phyloP scores from a whole-genome alignment of 2,329 filamentous ascomycete species.

The Escovopsis weberi region DNA sequence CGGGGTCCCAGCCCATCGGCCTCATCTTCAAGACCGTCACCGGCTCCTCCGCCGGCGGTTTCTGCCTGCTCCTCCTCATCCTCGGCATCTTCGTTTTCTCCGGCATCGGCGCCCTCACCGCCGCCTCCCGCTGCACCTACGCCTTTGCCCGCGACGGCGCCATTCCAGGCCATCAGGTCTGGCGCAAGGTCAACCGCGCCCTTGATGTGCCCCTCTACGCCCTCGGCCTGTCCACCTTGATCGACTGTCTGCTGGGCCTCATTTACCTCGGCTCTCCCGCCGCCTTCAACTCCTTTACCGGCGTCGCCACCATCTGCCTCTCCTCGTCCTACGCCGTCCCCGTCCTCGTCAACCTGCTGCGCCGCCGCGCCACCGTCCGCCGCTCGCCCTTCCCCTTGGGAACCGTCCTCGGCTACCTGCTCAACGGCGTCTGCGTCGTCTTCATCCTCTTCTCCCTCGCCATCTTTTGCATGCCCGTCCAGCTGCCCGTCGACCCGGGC shows the following conservation, averaged over 20 bases:
- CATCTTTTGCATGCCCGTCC: constrained; percentile 62
- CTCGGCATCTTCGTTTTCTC: constrained; percentile 66
- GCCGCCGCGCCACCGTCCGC: constrained; percentile 49
- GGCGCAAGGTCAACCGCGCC: constrained; percentile 48
- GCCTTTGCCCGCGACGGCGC: constrained; percentile 64
- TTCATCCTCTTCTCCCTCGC: constrained; percentile 60
- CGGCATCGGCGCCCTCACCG: constrained; percentile 59
- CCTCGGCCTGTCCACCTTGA: constrained; percentile 49
- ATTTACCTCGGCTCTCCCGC: constrained; percentile 69
- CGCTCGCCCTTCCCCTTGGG: constrained; percentile 56
- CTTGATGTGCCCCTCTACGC: constrained; percentile 59
- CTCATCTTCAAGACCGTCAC: constrained; percentile 63
- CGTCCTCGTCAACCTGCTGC: constrained; percentile 55
- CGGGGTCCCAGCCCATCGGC: constrained; percentile 63
- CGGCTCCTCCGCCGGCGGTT: constrained; percentile 56
- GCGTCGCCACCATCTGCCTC: constrained; percentile 66
- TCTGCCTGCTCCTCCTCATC: constrained; percentile 61
- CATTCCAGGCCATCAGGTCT: constrained; percentile 53
- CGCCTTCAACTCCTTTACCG: constrained; percentile 68
- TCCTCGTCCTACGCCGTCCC: constrained; percentile 63
- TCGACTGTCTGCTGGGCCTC: constrained; percentile 57
- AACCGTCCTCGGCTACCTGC: constrained; percentile 50
- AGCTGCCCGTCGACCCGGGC: constrained; percentile 38
- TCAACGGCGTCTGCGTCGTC: constrained; percentile 52
- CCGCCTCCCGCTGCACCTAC: constrained; percentile 59